phyloP scores from a whole-genome alignment of 139 green algal species.

The Yamagishiella unicocca region DNA sequence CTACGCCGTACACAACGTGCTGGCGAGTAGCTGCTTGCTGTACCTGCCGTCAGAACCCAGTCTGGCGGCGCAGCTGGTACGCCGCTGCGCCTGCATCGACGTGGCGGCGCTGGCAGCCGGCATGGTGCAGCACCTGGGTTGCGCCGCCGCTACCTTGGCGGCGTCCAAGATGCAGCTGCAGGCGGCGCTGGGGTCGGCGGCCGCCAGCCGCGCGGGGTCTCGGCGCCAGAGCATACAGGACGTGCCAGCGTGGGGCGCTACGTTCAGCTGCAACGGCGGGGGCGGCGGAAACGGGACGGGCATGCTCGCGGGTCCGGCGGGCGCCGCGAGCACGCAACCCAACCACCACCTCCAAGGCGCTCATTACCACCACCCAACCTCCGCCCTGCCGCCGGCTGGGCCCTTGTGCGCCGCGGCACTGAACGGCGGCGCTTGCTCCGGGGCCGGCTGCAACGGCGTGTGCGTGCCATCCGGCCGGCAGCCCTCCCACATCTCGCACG shows the following conservation, averaged over 20 bases:
- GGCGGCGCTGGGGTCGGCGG: not conserved
- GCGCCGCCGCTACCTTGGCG: not conserved
- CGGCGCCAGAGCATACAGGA: slow-evolving; percentile 39
- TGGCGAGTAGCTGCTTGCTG: slow-evolving; percentile 91
- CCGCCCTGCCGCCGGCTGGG: not conserved
- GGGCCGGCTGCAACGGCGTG: not conserved
- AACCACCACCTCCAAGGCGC: not conserved
- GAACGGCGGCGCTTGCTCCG: not conserved
- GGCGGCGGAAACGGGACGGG: not conserved
- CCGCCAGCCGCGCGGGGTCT: not conserved
- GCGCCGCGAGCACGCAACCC: not conserved
- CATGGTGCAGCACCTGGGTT: slow-evolving; percentile 11
- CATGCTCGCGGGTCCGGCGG: too few relatives aligned
- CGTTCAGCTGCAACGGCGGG: not conserved
- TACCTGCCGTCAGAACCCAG: slow-evolving; percentile 83
- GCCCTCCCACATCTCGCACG: not conserved
- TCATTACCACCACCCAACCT: not conserved
- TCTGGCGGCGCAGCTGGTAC: slow-evolving; percentile 71
- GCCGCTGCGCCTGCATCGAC: slow-evolving; percentile 74
- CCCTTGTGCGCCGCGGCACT: not conserved
- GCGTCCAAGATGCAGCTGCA: slow-evolving; percentile 18
- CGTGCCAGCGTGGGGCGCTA: not conserved
- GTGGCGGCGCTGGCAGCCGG: slow-evolving; percentile 42
- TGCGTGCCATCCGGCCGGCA: not conserved
- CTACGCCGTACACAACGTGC: slow-evolving; percentile 77